Percentiles rank a stretch among this genome's conserved stretches.
These are phyloP conservation scores for Cutaneotrichosporon mucoides DNA, from an alignment of 1,284 basidiomycete species.

Conservation along the genomic window DNA sequence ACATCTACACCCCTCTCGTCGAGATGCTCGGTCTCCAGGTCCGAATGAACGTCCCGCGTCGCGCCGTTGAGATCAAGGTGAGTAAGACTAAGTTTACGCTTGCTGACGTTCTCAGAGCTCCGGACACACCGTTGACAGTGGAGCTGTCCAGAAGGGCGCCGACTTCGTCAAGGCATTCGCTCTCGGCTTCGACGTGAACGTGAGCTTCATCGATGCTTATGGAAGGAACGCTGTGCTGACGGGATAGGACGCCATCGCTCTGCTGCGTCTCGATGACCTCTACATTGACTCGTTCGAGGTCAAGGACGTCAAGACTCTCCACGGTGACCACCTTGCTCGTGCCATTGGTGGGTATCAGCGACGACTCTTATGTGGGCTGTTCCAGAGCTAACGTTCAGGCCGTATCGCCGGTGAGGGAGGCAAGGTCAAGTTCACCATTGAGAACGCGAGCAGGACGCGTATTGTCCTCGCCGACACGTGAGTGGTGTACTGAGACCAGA, in stretches of 20 bases:
- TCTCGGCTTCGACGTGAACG: conserved; percentile 89
- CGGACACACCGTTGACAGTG: conserved; percentile 85
- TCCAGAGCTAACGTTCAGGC: conserved; percentile 52
- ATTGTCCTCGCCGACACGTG: conserved; percentile 96
- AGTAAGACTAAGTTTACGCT: conserved; percentile 36
- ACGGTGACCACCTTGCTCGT: conserved; percentile 92
- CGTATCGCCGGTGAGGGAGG: conserved; percentile 98
- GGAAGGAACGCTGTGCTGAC: neutral
- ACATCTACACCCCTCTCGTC: conserved; percentile 91
- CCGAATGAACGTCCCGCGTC: conserved; percentile 87
- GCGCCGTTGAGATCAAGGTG: conserved; percentile 87
- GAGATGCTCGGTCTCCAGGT: conserved; percentile 93
- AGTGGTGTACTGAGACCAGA: conserved; percentile 39
- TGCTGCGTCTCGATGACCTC: conserved; percentile 90
- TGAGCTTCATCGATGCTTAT: conserved; percentile 33
- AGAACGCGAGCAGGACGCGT: conserved; percentile 91
- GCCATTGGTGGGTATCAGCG: conserved; percentile 68
- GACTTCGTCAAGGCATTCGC: conserved; percentile 96
- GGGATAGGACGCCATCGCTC: conserved; percentile 82
- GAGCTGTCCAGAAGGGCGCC: conserved; percentile 92
- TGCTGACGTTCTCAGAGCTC: conserved; percentile 63
- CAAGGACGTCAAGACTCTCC: conserved; percentile 96
- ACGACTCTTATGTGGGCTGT: neutral
- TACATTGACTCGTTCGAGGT: conserved; percentile 99
- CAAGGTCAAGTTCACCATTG: conserved; percentile 97